These are phyloP conservation scores for Oropetium thomaeum DNA, from an alignment of 176 grass and related monocot species.

Conservation along the genomic window DNA sequence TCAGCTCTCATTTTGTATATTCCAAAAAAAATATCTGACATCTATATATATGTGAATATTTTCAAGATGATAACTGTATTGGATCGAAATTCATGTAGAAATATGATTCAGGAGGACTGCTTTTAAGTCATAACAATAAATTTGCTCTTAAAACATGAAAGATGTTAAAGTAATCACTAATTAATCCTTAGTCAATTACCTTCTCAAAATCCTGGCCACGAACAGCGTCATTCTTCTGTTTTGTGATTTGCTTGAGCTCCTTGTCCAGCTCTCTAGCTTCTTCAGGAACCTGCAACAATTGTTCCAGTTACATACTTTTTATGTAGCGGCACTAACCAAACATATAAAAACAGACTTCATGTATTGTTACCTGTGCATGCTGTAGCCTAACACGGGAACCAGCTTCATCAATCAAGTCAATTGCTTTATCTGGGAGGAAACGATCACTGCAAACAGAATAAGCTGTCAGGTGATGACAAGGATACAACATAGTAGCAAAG, in stretches of 20 bases:
- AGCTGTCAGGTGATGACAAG: slow-evolving; percentile 2
- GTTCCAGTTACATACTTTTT: slow-evolving; percentile 7
- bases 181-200: slow-evolving; percentile 36
- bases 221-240: slow-evolving; percentile 88
- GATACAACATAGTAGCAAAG: slow-evolving; percentile 15
- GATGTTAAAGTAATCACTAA: slow-evolving; percentile 26
- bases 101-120: not conserved
- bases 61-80: not conserved
- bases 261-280: slow-evolving; percentile 85
- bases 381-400: slow-evolving; percentile 82
- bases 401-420: slow-evolving; percentile 94
- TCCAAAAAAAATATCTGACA: not conserved
- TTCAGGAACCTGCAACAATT: slow-evolving; percentile 61
- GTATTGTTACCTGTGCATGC: slow-evolving; percentile 73
- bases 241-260: slow-evolving; percentile 78
- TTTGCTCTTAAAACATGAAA: slow-evolving; percentile 21
- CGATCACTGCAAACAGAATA: slow-evolving; percentile 60
- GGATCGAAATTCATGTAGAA: not conserved
- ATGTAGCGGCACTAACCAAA: slow-evolving; percentile 20
- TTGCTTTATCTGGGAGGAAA: slow-evolving; percentile 90
- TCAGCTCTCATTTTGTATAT: slow-evolving; percentile 4
- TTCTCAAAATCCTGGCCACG: slow-evolving; percentile 88
- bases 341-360: slow-evolving; percentile 6
- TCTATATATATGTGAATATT: not conserved
- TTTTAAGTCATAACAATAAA: not conserved